Base-by-base conservation (phyloP, 208 protist species). In the Herpetomonas tarakana region DNA sequence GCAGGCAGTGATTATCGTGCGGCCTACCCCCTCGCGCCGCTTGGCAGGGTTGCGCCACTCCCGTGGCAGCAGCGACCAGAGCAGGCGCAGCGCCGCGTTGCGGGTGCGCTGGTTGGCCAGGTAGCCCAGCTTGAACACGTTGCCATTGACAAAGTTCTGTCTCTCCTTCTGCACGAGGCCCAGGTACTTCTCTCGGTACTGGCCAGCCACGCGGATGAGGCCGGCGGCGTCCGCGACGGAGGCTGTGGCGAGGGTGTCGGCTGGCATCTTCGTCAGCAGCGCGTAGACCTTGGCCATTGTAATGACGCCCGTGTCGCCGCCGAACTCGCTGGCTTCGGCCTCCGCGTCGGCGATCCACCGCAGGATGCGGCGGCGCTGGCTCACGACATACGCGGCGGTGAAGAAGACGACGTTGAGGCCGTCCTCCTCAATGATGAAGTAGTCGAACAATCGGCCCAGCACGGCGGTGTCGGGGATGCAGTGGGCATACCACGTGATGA, bases 401-500 rank as follows among this genome's bases (percentile, higher is more conserved):
- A 94, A 83, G 54, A 86, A 92, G n/a, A 94, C 58, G 1, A 92
- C 75, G 6, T 61, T 65, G 11, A 68, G 57, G 27, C 71, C 74
- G 30, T 70, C 60, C 29, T 77, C 74, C 45, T 92, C 79, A 14
- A 52, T 74, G 21, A 95, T 58, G 50, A 91, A 83, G 69, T 83
- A 89, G 65, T 91, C 86, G 58, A 95, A 88, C 27, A 95, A 51
- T 0, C 81, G 78, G 9, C 64, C 69, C 16, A 92, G 59, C n/a
- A 76, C 66, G 0, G 57, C 41, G 7, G 62, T 22, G 62, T 81
- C 78, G 19, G 77, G 57, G 45, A 89, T 57, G 39, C 66, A 63
- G 72, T 91, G 83, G 18, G 74, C 69, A 59, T 81, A 95, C 89
- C 89, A 95, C 52, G 89, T 95, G 46, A 95, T 90, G 16, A 95